A percentile compares a stretch with the other conserved stretches of the same genome.
Conservation (phyloP, 2,329 filamentous ascomycete species). For the Exophiala sp. region DNA sequence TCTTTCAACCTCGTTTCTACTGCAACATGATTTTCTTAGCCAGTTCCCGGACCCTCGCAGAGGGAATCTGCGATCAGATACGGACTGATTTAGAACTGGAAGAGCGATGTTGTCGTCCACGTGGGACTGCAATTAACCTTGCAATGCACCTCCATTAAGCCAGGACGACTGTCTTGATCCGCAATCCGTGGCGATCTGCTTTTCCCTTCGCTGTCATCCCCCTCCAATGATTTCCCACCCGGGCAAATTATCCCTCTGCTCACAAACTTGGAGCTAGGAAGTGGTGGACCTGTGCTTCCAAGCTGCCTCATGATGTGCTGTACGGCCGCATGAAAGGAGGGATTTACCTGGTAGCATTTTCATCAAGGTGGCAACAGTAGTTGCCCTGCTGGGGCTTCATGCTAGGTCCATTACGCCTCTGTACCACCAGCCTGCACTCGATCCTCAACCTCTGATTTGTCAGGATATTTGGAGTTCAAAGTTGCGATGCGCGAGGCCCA, state of each 20-base stretch:
- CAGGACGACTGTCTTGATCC: background rate
- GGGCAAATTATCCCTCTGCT: background rate
- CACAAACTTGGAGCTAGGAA: background rate
- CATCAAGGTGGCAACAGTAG: slow-evolving; percentile 6
- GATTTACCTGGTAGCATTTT: slow-evolving; percentile 8
- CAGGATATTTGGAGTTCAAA: slow-evolving; percentile 6
- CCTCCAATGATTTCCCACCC: background rate
- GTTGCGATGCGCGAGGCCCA: slow-evolving; percentile 12
- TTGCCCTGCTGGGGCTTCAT: slow-evolving; percentile 10
- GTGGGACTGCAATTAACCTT: slow-evolving; percentile 10
- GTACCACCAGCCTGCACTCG: slow-evolving; percentile 12
- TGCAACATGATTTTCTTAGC: slow-evolving; percentile 3
- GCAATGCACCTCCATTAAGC: background rate
- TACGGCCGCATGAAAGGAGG: background rate
- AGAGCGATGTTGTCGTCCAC: background rate
- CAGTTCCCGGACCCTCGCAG: background rate
- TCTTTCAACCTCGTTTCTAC: slow-evolving; percentile 11
- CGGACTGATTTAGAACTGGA: slow-evolving; percentile 11
- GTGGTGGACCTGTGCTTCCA: slow-evolving; percentile 1
- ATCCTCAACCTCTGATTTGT: slow-evolving; percentile 23
- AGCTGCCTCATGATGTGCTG: slow-evolving; percentile 1
- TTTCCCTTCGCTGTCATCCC: background rate
- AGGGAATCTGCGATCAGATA: slow-evolving; percentile 8
- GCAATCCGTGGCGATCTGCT: background rate
- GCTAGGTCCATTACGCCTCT: slow-evolving; percentile 18